phyloP scores from a whole-genome alignment of 345 rosid species.

The Hypericum androsaemum region DNA sequence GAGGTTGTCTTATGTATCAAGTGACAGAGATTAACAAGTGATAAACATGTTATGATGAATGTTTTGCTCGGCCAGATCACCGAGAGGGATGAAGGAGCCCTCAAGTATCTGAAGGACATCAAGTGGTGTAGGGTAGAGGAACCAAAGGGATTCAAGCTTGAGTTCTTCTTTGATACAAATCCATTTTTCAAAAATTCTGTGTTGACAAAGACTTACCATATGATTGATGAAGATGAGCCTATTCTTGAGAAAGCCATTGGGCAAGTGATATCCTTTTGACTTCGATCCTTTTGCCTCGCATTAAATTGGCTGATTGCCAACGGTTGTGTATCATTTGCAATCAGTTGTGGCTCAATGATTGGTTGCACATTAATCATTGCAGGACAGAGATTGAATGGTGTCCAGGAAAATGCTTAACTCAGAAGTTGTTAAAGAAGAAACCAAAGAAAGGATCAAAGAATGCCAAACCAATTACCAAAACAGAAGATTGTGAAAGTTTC shows the following conservation, averaged over 20 bases:
- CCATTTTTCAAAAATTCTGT: constrained; percentile 79
- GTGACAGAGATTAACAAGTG: background rate
- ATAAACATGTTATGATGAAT: background rate
- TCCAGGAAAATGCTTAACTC: constrained; percentile 19
- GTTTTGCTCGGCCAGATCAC: constrained; percentile 39
- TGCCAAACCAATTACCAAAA: constrained; percentile 13
- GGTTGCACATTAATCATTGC: background rate
- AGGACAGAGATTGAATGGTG: constrained; percentile 18
- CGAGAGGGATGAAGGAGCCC: constrained; percentile 92
- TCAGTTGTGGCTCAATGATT: background rate
- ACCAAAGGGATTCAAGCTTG: constrained; percentile 95
- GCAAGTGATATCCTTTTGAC: constrained; percentile 23
- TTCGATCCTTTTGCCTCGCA: background rate
- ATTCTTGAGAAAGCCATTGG: constrained; percentile 94
- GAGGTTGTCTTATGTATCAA: background rate
- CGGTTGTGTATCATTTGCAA: background rate
- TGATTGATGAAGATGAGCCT: constrained; percentile 98
- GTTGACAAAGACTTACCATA: constrained; percentile 85
- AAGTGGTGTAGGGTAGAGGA: constrained; percentile 78
- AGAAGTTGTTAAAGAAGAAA: constrained; percentile 17
- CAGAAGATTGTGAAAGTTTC: constrained; percentile 12
- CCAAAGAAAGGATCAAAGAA: constrained; percentile 18
- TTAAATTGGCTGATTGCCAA: background rate
- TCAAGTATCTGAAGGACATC: constrained; percentile 71
- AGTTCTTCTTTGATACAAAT: constrained; percentile 75